Evolutionary conservation across 495 filamentous ascomycete genomes (phyloP).

Genomic region (Baudoinia panamericana): DNA sequence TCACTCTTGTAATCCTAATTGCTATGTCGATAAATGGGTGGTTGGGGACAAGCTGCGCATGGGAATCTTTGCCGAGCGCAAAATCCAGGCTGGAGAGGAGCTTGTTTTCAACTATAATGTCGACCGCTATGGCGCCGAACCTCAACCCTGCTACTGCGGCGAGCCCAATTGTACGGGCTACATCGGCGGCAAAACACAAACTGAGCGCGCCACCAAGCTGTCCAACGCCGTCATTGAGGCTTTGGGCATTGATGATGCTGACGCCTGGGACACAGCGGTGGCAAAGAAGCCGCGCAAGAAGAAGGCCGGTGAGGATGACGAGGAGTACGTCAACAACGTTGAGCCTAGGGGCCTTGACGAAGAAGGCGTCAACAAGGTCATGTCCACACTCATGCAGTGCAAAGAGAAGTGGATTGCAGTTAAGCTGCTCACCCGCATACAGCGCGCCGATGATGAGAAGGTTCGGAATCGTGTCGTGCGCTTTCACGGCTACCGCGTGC

Average conservation of each 20-base stretch:
- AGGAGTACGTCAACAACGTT: conserved; percentile 88
- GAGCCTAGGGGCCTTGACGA: conserved; percentile 75
- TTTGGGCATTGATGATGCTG: conserved; percentile 85
- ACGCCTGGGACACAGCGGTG: conserved; percentile 80
- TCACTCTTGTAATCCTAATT: conserved; percentile 97
- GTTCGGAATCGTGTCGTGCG: conserved; percentile 80
- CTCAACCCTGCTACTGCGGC: conserved; percentile 91
- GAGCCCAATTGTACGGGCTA: conserved; percentile 92
- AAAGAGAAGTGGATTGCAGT: conserved; percentile 99
- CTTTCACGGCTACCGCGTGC: conserved; percentile 93
- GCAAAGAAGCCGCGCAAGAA: conserved; percentile 84
- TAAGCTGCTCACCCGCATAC: conserved; percentile 81
- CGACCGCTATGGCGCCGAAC: conserved; percentile 91
- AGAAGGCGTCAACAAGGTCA: conserved; percentile 86
- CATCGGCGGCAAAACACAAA: conserved; percentile 96
- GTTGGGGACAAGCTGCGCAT: conserved; percentile 97
- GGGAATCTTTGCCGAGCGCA: conserved; percentile 91
- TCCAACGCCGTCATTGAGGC: conserved; percentile 85
- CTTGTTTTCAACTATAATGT: conserved; percentile 99
- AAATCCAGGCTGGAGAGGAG: conserved; percentile 81
- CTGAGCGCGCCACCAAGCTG: conserved; percentile 84
- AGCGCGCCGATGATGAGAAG: conserved; percentile 76
- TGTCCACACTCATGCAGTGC: conserved; percentile 96
- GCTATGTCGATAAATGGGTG: conserved; percentile 99
- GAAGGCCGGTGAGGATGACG: conserved; percentile 87